phyloP scores from a whole-genome alignment of 768 basidiomycete genomes.

The Pleurotus tuber-regium region DNA sequence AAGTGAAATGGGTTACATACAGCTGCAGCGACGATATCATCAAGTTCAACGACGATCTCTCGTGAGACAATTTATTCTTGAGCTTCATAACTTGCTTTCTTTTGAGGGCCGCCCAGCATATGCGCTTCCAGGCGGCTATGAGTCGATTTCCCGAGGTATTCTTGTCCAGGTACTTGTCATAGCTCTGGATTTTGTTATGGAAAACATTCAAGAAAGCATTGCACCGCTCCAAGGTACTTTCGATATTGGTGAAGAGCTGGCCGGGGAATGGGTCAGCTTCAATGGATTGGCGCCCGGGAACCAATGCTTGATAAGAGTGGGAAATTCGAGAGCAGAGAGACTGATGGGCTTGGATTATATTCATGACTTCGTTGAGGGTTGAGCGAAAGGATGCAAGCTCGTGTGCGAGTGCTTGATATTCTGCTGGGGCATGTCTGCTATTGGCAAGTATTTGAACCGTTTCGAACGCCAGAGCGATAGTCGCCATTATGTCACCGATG shows the following conservation, averaged over 20 bases:
- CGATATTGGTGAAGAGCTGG: background rate
- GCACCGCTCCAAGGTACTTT: background rate
- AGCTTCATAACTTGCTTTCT: slow-evolving; percentile 3
- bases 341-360: too few relatives aligned
- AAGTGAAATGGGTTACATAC: background rate
- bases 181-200: background rate
- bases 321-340: too few relatives aligned
- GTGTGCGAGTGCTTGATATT: background rate
- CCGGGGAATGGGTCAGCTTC: too few relatives aligned
- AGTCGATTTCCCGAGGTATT: background rate
- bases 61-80: slow-evolving; percentile 1
- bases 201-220: background rate
- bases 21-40: background rate
- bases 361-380: background rate
- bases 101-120: slow-evolving; percentile 3
- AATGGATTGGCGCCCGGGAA: background rate
- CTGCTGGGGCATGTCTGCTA: background rate
- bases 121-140: slow-evolving; percentile 2
- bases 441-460: background rate
- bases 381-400: background rate
- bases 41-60: background rate
- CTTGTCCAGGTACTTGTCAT: background rate
- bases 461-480: background rate
- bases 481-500: background rate
- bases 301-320: background rate